Base-by-base conservation (phyloP, 1,284 basidiomycete species). In the Ganoderma lingzhi region DNA sequence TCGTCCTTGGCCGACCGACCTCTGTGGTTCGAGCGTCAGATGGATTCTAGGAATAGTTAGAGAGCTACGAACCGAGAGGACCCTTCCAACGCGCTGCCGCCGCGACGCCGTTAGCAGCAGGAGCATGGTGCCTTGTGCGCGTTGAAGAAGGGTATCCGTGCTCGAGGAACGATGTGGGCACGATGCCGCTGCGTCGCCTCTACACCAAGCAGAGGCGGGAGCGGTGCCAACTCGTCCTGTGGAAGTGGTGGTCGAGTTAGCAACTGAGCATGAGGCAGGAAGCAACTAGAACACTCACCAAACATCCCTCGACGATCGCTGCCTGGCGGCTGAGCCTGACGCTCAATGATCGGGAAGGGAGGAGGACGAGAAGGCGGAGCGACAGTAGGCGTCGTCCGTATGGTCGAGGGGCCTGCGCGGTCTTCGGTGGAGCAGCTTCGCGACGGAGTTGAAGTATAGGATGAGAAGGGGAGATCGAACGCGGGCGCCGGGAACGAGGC, bases 301-400 rank as follows among this genome's bases (percentile, higher is more conserved):
- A 23, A 19, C 10, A 12, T 51, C 23, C 48, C 48, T 51, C 48
- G 8, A 9, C 48, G 48, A 51, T 28, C 48, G 19, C 48, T 28
- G 42, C 42, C 42, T 17, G 19, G 42, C 42, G 42, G 42, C 42
- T 44, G 17, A 44, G 42, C 42, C 42, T 44, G 17, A 44, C 42
- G 42, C 42, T 44, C 17, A 15, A 17, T 44, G 42, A 44, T 44
- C 42, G 42, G 42, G 42, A 19, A 44, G 42, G 42, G 42, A 44
- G 42, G 41, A 5, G 42, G 17, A 44, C 42, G 42, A 44, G 42
- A 17, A 44, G 42, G 42, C 42, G 48, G 19, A 55, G 53, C 23
- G 53, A 55, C 53, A 55, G 53, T 32, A 55, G 53, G 53, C 6
- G 53, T 55, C 30, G 30, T 55, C 53, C 53, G 53, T 32, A 32